A percentile compares a stretch with the other conserved stretches of the same genome.
Evolutionary conservation across 768 basidiomycete species (phyloP).

Genomic region (Infundibulicybe gibba): DNA sequence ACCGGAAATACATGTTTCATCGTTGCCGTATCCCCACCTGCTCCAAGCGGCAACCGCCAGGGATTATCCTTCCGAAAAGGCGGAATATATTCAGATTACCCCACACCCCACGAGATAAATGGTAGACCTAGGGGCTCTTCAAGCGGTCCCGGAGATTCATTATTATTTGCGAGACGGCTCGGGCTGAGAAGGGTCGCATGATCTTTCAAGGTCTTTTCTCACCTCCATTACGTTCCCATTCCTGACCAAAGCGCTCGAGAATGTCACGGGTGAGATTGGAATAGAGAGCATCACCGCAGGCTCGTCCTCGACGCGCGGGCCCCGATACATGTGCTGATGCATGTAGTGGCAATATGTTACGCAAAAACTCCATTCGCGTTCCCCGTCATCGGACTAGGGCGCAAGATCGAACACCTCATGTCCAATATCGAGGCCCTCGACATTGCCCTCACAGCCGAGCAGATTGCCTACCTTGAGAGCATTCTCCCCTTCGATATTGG

Average conservation of each 20-base stretch:
- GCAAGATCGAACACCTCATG: slow-evolving; percentile 48
- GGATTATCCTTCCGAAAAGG: no score
- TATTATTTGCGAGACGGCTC: no score
- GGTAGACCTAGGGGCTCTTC: no score
- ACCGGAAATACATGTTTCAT: no score
- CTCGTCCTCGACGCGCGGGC: slow-evolving; percentile 8
- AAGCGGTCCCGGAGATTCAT: no score
- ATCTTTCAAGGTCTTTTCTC: no score
- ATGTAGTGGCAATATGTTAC: slow-evolving; percentile 45
- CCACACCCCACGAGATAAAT: no score
- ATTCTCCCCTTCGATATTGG: slow-evolving; percentile 41
- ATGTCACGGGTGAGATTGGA: slow-evolving; percentile 40
- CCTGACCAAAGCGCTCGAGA: slow-evolving; percentile 42
- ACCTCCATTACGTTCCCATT: no score
- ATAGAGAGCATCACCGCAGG: slow-evolving; percentile 25
- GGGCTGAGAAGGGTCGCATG: no score
- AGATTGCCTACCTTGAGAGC: slow-evolving; percentile 42
- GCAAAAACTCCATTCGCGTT: slow-evolving; percentile 53
- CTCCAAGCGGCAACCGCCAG: no score
- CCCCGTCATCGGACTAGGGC: slow-evolving; percentile 47
- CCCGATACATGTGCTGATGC: not conserved
- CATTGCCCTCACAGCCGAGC: slow-evolving; percentile 38
- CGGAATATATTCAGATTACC: no score
- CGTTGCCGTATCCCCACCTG: no score
- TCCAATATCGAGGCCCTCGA: slow-evolving; percentile 49